Evolutionary conservation across 495 filamentous ascomycete species (phyloP), one percentile per base, ranked within the genome.

Genomic region (Podospora pseudocomata): DNA sequence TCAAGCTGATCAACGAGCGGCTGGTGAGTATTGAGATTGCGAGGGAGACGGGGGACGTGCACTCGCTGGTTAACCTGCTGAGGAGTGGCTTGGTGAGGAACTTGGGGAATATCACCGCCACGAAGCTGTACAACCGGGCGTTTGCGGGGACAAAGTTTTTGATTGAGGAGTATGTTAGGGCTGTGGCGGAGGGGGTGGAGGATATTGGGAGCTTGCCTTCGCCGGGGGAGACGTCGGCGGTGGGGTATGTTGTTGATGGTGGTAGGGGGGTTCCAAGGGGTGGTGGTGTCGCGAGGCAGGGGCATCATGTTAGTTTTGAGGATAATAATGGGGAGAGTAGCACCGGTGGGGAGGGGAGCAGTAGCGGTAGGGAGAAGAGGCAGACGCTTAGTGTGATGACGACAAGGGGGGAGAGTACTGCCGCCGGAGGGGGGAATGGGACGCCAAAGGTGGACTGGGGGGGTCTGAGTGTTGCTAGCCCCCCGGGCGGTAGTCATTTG

Each of bases 101-200:
- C 71, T 83, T 97, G 9, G 94, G 92, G 44, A 95, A 97, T 72
- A 97, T 98, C 67, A 91, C 92, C 1, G 84, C 88, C 2, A 87
- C 91, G n/a, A 89, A 89, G 68, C 80, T 98, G 2, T 98, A 91
- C 79, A 94, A 93, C 68, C 85, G 90, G 63, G 89, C 91, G 15
- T 96, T 96, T 74, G 89, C 90, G 2, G 94, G 94, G 15, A 97
- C 93, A 3, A 98, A 98, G 76, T 84, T 89, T 26, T 77, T 96
- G 27, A 94, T 98, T 67, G 93, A 96, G 71, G 91, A 97, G 75
- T 98, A 98, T 69, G 89, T 97, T 69, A 89, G 90, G 0, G 88
- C 92, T 68, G 89, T 94, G 20, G 92, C 90, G 49, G 85, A 90
- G 49, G 92, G 91, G 2, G 87, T 97, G 53, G 86, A 90, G 66